These are phyloP conservation scores for Pisolithus thermaeus DNA, from an alignment of 1,284 basidiomycete species.

Conservation along the genomic window DNA sequence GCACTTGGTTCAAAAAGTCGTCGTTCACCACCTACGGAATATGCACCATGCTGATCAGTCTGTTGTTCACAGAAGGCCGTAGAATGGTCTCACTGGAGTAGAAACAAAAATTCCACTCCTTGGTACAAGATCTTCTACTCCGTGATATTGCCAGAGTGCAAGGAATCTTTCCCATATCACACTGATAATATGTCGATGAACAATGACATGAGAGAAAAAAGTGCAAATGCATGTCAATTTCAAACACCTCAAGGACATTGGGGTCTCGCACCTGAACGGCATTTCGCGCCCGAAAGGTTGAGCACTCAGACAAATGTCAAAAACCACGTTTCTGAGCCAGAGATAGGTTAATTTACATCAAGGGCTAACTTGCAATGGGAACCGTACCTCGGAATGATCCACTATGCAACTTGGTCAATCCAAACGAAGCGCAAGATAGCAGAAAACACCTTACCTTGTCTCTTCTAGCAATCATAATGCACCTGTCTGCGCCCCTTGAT, in stretches of 20 bases:
- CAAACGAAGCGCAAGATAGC: background rate
- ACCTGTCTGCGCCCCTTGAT: slow-evolving; percentile 37
- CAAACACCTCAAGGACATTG: too few relatives aligned
- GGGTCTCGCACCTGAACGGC: slow-evolving; percentile 35
- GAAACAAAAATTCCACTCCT: slow-evolving; percentile 42
- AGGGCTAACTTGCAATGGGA: background rate
- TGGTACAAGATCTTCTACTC: slow-evolving; percentile 44
- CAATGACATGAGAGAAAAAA: background rate
- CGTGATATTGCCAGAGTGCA: slow-evolving; percentile 47
- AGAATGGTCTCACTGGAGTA: slow-evolving; percentile 33
- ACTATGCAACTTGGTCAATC: slow-evolving; percentile 24
- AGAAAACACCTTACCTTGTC: slow-evolving; percentile 19
- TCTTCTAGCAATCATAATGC: slow-evolving; percentile 42
- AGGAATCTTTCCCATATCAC: slow-evolving; percentile 50
- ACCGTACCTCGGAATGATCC: slow-evolving; percentile 42
- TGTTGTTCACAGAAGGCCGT: background rate
- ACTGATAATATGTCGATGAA: slow-evolving; percentile 21
- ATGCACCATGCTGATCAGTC: background rate
- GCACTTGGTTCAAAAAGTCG: slow-evolving; percentile 47
- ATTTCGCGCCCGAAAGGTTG: slow-evolving; percentile 57
- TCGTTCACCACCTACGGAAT: slow-evolving; percentile 46
- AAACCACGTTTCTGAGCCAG: slow-evolving; percentile 29
- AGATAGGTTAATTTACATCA: background rate
- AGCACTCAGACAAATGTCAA: slow-evolving; percentile 49
- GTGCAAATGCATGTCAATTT: background rate